Conservation (phyloP, 495 filamentous ascomycete species). For the Entonaema liquescens region DNA sequence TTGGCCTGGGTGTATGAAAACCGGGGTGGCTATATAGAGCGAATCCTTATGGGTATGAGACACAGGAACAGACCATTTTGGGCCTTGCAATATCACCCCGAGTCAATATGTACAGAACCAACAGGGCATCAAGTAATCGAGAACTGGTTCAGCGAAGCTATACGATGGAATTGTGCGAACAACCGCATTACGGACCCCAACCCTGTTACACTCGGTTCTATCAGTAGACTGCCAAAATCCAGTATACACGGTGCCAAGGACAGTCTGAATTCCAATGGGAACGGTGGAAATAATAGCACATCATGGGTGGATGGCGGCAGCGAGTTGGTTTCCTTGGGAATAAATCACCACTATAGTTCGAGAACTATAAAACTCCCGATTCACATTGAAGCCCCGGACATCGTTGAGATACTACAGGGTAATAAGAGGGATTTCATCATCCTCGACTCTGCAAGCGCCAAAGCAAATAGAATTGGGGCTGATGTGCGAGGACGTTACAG, state of each 20-base stretch:
- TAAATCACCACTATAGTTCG: slow-evolving; percentile 39
- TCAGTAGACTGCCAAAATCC: slow-evolving; percentile 32
- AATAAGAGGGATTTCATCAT: slow-evolving; percentile 57
- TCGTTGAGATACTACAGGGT: slow-evolving; percentile 58
- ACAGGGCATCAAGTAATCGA: slow-evolving; percentile 70
- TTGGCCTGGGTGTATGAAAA: slow-evolving; percentile 72
- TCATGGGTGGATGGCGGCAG: slow-evolving; percentile 16
- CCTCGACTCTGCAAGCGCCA: slow-evolving; percentile 63
- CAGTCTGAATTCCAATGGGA: slow-evolving; percentile 6
- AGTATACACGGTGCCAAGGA: background rate
- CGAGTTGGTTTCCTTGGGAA: slow-evolving; percentile 37
- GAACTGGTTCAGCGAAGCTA: slow-evolving; percentile 77
- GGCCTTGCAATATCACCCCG: slow-evolving; percentile 94
- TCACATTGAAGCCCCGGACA: slow-evolving; percentile 53
- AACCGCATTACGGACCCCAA: slow-evolving; percentile 19
- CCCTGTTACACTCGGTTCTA: slow-evolving; percentile 18
- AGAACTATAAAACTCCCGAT: slow-evolving; percentile 46
- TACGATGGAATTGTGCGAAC: slow-evolving; percentile 59
- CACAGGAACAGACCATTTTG: slow-evolving; percentile 81
- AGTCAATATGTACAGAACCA: slow-evolving; percentile 86
- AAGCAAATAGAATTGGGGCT: slow-evolving; percentile 44
- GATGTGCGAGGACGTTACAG: slow-evolving; percentile 69
- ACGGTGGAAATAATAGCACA: slow-evolving; percentile 4
- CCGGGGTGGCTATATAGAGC: slow-evolving; percentile 52
- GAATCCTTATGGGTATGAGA: slow-evolving; percentile 79